Evolutionary conservation across 345 rosid species (phyloP).

Genomic region (Balakata baccata): DNA sequence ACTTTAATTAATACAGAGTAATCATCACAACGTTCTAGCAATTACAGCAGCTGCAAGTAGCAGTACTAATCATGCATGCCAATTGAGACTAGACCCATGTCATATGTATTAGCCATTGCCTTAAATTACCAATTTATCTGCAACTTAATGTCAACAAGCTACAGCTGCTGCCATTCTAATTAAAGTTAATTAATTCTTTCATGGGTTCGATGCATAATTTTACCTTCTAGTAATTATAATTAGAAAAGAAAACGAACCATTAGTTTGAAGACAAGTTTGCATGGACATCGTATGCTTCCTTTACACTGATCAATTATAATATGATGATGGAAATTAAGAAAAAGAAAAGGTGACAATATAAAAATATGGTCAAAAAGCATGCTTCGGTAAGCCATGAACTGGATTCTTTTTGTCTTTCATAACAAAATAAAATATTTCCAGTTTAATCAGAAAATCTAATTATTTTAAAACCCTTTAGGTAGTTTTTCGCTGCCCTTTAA

Average conservation of each 20-base stretch:
- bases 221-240: background rate
- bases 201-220: slow-evolving; percentile 27
- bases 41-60: background rate
- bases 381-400: slow-evolving; percentile 57
- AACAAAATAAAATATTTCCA: too few species aligned
- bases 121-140: too few species aligned
- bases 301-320: background rate
- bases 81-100: background rate
- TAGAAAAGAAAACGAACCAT: slow-evolving; percentile 16
- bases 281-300: slow-evolving; percentile 29
- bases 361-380: slow-evolving; percentile 49
- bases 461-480: too few species aligned
- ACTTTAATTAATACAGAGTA: background rate
- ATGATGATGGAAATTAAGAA: background rate
- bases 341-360: too few species aligned
- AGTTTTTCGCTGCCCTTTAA: too few species aligned
- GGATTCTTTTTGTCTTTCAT: slow-evolving; percentile 48
- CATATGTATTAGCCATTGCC: too few species aligned
- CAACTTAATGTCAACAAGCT: too few species aligned
- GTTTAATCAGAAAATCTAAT: too few species aligned
- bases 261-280: slow-evolving; percentile 36
- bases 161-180: too few species aligned
- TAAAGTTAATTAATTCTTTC: background rate
- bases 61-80: slow-evolving; percentile 16
- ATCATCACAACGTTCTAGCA: background rate